A percentile compares a stretch with the other conserved stretches of the same genome.
Evolutionary conservation across 148 eudicot genomes (phyloP).

Genomic region (Rhododendron molle): DNA sequence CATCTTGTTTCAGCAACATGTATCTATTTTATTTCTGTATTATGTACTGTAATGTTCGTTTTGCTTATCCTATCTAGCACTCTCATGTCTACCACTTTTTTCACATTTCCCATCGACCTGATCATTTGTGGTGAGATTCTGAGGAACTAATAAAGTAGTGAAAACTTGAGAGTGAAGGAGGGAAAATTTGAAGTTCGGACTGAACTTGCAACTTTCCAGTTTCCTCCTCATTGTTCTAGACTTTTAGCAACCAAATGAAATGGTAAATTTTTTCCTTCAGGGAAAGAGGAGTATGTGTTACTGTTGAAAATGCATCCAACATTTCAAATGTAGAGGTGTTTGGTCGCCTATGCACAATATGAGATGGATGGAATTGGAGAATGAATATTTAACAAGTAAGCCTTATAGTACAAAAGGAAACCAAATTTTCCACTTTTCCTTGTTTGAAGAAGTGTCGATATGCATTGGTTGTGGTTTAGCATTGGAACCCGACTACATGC

Average conservation of each 20-base stretch:
- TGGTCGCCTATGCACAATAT: not conserved
- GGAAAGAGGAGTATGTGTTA: not conserved
- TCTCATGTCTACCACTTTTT: not conserved
- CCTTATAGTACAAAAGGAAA: not conserved
- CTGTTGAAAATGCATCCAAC: not conserved
- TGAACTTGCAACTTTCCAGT: not conserved
- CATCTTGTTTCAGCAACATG: constrained; percentile 1
- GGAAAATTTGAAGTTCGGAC: not conserved
- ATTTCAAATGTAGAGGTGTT: too few species aligned
- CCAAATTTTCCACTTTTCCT: not conserved
- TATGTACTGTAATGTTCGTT: not conserved
- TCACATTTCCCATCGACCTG: not conserved
- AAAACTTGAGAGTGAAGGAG: not conserved
- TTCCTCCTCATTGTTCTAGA: not conserved
- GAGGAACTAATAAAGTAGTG: not conserved
- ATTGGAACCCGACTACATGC: not conserved
- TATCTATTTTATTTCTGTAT: not conserved
- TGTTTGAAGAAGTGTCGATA: not conserved
- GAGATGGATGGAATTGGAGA: not conserved
- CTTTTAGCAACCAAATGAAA: constrained; percentile 2
- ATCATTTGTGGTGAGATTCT: not conserved
- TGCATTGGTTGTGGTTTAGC: not conserved
- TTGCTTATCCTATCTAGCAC: not conserved
- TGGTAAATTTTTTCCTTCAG: not conserved
- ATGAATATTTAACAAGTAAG: not conserved